These are phyloP conservation scores for Cryptococcus sp. DNA, from an alignment of 1,284 basidiomycete species.

Conservation along the genomic window DNA sequence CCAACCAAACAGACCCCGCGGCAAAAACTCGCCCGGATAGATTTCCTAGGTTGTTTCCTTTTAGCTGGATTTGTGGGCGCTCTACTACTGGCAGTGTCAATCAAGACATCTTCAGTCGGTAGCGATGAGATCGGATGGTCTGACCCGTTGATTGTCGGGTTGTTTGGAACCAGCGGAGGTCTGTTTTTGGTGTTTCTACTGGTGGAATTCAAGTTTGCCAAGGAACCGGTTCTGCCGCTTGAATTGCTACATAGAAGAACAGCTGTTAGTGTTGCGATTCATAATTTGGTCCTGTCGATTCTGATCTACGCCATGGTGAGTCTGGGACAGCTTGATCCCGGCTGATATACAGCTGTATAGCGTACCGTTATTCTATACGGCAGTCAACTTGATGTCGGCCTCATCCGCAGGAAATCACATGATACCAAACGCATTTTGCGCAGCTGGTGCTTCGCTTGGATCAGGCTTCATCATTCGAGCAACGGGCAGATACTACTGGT, in stretches of 20 bases:
- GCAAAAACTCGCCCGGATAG: slow-evolving; percentile 70
- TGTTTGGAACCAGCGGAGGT: slow-evolving; percentile 58
- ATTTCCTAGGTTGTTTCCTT: slow-evolving; percentile 73
- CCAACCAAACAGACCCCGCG: slow-evolving; percentile 55
- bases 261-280: slow-evolving; percentile 70
- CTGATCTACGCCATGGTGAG: slow-evolving; percentile 73
- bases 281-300: slow-evolving; percentile 62
- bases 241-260: slow-evolving; percentile 62
- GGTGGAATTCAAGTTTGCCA: slow-evolving; percentile 68
- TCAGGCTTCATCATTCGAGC: slow-evolving; percentile 80
- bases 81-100: slow-evolving; percentile 68
- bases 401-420: slow-evolving; percentile 74
- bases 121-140: slow-evolving; percentile 54
- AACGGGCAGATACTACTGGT: slow-evolving; percentile 72
- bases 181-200: slow-evolving; percentile 61
- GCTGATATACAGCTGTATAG: slow-evolving; percentile 66
- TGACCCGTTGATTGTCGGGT: slow-evolving; percentile 62
- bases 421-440: slow-evolving; percentile 78
- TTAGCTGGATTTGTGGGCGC: slow-evolving; percentile 70
- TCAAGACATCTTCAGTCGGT: slow-evolving; percentile 58
- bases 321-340: slow-evolving; percentile 10
- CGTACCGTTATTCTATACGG: slow-evolving; percentile 78
- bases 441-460: slow-evolving; percentile 73
- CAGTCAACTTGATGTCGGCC: slow-evolving; percentile 70
- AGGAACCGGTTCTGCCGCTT: slow-evolving; percentile 80